Percentiles rank a stretch among this genome's conserved stretches.
Conservation (phyloP, 1,284 basidiomycete species). For the Naganishia sp. region DNA sequence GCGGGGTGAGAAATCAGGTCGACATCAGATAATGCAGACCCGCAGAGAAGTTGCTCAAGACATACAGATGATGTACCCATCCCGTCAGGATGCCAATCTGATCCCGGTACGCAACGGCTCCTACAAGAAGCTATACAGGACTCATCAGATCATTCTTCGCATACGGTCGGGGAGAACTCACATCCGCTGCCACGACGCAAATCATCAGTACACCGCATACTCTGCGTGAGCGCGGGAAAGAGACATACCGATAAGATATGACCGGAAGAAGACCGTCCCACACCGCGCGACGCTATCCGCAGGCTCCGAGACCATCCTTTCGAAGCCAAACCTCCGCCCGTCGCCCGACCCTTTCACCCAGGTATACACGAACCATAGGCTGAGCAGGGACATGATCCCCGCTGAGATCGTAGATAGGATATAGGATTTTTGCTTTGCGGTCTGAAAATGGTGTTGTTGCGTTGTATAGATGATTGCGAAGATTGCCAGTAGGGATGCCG, state of each 20-base stretch:
- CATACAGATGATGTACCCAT: conserved; percentile 62
- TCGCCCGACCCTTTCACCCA: conserved; percentile 19
- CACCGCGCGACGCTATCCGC: conserved; percentile 37
- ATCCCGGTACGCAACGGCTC: conserved; percentile 43
- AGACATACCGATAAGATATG: conserved; percentile 46
- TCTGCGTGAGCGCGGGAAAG: no score
- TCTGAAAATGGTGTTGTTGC: conserved; percentile 51
- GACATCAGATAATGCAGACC: not conserved
- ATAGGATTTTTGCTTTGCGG: conserved; percentile 60
- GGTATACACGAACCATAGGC: conserved; percentile 56
- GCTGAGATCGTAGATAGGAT: conserved; percentile 59
- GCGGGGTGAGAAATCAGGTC: not conserved
- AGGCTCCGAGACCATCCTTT: conserved; percentile 29
- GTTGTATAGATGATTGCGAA: conserved; percentile 48
- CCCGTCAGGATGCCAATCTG: conserved; percentile 61
- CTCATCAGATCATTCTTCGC: no score
- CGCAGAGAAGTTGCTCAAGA: not conserved
- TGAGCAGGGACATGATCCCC: conserved; percentile 56
- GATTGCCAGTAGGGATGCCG: not conserved
- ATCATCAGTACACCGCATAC: not conserved
- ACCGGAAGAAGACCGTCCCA: conserved; percentile 45
- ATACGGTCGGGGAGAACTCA: not conserved
- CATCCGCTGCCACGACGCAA: not conserved
- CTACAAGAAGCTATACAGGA: conserved; percentile 42
- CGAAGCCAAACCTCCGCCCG: conserved; percentile 21